phyloP scores from a whole-genome alignment of 2,329 filamentous ascomycete species.

The Gnomoniopsis sp. region DNA sequence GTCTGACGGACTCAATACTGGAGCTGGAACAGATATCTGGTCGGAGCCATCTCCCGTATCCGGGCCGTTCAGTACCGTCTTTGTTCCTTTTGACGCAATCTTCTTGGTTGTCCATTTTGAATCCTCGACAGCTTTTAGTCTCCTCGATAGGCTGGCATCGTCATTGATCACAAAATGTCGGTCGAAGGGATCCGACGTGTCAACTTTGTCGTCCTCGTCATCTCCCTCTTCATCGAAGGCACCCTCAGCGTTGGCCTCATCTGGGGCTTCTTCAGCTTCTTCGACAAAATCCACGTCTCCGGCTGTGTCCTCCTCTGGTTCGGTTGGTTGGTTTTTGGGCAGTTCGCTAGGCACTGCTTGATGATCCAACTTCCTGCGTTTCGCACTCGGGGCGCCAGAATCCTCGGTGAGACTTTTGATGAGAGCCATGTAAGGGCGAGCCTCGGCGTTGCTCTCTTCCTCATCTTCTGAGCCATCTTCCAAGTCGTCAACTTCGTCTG shows the following conservation, averaged over 20 bases:
- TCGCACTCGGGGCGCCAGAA: constrained; percentile 40
- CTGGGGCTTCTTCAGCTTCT: constrained; percentile 39
- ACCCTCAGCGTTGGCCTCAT: constrained; percentile 30
- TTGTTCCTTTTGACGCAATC: constrained; percentile 41
- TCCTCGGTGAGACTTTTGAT: constrained; percentile 54
- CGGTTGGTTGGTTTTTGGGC: constrained; percentile 17
- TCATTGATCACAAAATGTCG: constrained; percentile 71
- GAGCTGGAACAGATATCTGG: constrained; percentile 30
- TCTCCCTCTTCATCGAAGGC: constrained; percentile 25
- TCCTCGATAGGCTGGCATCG: constrained; percentile 53
- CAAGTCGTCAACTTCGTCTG: constrained; percentile 44
- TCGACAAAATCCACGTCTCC: constrained; percentile 40
- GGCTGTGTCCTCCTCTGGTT: constrained; percentile 28
- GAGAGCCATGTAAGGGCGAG: constrained; percentile 54
- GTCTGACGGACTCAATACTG: constrained; percentile 38
- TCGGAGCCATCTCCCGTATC: constrained; percentile 31
- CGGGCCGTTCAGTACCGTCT: constrained; percentile 45
- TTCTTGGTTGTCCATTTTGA: constrained; percentile 51
- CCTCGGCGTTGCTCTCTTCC: constrained; percentile 29
- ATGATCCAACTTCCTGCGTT: constrained; percentile 55
- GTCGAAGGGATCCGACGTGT: constrained; percentile 69
- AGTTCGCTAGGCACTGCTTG: constrained; percentile 21
- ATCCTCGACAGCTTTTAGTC: constrained; percentile 47
- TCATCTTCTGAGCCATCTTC: constrained; percentile 42
- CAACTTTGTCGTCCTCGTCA: constrained; percentile 43